These are phyloP conservation scores for Boletus semigastroideus DNA, from an alignment of 1,284 basidiomycete species.

Conservation along the genomic window DNA sequence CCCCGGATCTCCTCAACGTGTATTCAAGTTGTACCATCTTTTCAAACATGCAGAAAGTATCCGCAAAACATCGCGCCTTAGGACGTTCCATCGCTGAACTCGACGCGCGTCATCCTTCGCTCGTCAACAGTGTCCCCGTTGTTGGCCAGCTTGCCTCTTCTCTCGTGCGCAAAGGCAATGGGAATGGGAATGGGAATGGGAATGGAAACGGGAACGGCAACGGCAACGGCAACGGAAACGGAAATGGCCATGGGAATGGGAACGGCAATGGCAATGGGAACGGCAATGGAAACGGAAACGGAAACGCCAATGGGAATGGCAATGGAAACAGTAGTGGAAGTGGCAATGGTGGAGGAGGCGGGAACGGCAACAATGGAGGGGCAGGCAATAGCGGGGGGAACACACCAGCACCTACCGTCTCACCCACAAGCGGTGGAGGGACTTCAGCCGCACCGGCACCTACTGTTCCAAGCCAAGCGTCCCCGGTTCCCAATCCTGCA, in stretches of 20 bases:
- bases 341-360: not conserved
- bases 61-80: conserved; percentile 13
- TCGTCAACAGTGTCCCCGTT: conserved; percentile 40
- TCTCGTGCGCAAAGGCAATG: conserved; percentile 26
- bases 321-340: conserved; percentile 4
- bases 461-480: not conserved
- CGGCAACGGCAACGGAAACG: conserved; percentile 6
- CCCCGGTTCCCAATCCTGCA: not conserved
- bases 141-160: conserved; percentile 38
- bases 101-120: conserved; percentile 39
- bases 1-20: not conserved
- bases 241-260: not conserved
- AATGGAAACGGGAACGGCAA: not conserved
- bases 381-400: conserved; percentile 10
- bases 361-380: not conserved
- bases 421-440: conserved; percentile 4
- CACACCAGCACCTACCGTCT: not conserved
- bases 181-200: not conserved
- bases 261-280: conserved; percentile 10
- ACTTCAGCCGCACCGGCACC: not conserved
- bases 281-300: conserved; percentile 6
- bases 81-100: conserved; percentile 18
- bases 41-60: conserved; percentile 14
- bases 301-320: not conserved
- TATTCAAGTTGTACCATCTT: conserved; percentile 6